Evolutionary conservation across 495 filamentous ascomycete species (phyloP).

Genomic region (Penicillium cinerascens): DNA sequence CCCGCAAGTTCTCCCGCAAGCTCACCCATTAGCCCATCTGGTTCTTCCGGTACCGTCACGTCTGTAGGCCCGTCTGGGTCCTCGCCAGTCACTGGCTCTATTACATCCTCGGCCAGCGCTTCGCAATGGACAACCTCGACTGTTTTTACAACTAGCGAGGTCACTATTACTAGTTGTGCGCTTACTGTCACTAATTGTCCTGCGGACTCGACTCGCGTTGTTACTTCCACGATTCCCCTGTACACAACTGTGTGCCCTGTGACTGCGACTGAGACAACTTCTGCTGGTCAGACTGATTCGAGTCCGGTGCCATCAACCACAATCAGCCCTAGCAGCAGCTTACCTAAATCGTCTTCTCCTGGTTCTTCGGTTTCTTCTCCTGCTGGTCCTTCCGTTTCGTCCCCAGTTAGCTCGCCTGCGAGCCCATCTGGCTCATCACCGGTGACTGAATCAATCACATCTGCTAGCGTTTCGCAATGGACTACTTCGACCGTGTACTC

Average conservation of each 20-base stretch:
- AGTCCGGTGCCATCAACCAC: not conserved
- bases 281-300: not conserved
- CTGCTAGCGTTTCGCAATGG: not conserved
- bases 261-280: constrained; percentile 13
- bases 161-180: constrained; percentile 50
- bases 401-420: not conserved
- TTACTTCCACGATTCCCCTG: not conserved
- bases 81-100: not conserved
- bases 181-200: constrained; percentile 30
- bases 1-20: not conserved
- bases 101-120: not conserved
- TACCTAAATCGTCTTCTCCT: not conserved
- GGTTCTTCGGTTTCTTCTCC: not conserved
- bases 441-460: not conserved
- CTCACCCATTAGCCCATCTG: not conserved
- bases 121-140: not conserved
- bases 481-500: constrained; percentile 17
- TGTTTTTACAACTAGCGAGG: constrained; percentile 21
- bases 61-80: not conserved
- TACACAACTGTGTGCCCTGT: constrained; percentile 25
- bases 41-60: too few relatives aligned
- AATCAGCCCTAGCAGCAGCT: not conserved
- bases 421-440: not conserved
- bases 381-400: constrained; percentile 5
- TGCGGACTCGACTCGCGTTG: not conserved